phyloP scores from a whole-genome alignment of 345 rosid genomes.

The Salix caprea region DNA sequence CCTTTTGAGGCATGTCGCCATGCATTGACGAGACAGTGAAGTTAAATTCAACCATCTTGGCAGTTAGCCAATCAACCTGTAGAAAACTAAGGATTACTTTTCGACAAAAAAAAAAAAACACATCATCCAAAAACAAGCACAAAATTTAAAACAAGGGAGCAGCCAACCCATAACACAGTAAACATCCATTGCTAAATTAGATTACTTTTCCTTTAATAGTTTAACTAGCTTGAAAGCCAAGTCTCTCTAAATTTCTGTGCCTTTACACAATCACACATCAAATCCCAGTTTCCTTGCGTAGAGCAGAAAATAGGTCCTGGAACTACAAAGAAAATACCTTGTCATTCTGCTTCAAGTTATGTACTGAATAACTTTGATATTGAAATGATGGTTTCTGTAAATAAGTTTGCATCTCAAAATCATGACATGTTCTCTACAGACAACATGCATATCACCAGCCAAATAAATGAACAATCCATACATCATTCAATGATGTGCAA shows the following conservation, averaged over 20 bases:
- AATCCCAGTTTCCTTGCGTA: not conserved
- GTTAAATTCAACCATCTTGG: conserved; percentile 90
- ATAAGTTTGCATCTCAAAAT: not conserved
- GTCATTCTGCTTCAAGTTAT: not conserved
- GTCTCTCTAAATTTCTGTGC: not conserved
- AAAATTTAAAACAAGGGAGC: too few species aligned
- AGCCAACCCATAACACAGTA: not conserved
- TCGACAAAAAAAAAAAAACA: not conserved
- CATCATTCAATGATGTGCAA: not conserved
- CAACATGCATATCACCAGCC: not conserved
- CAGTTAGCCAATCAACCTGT: conserved; percentile 98
- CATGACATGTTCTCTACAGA: not conserved
- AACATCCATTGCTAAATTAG: not conserved
- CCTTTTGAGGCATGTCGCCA: conserved; percentile 99
- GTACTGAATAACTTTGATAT: not conserved
- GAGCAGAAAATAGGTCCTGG: not conserved
- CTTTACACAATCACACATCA: not conserved
- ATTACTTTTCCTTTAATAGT: not conserved
- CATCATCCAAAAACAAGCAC: not conserved
- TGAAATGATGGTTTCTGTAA: not conserved
- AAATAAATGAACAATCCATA: not conserved
- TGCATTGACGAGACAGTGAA: conserved; percentile 97
- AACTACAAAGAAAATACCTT: not conserved
- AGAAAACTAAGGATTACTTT: not conserved
- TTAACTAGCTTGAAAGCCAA: not conserved